Base-by-base conservation (phyloP, 139 green algal genomes). In the Yamagishiella unicocca region DNA sequence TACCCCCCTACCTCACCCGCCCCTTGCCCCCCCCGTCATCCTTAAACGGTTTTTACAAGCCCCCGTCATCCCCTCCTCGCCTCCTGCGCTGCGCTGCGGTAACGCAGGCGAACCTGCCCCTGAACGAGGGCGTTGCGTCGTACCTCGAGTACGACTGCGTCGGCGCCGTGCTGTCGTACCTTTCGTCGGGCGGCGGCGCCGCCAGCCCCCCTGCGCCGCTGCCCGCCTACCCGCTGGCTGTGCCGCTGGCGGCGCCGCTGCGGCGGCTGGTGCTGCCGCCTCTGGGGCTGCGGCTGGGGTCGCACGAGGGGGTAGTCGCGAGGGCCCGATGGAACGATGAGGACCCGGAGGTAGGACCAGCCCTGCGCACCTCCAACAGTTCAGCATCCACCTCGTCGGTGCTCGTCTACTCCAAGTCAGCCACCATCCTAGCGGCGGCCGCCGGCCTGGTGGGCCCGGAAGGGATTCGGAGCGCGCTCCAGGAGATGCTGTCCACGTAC, bases 121-220 rank as follows among this genome's bases (percentile, higher is more conserved):
- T 87, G 27, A 87, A 78, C 46, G 81, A 87, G 66, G 81, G 81
- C 45, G 24, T 87, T 1, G 64, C 81, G 4, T 70, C 45, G 27
- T 87, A 79, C 81, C 7, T 78, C 64, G 81, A 87, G 81, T 79
- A 78, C 43, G 64, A 78, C 64, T 87, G 81, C 43, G 66, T 53
- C 6, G 66, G 22, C 45, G 38, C 46, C 40, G 66, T 79, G 2
- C 64, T 87, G 64, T 27, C 58, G 33, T 83, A 83, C 76, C 24
- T 72, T 14, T 55, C 70, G 10, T 31, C 17, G 6, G n/a, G 5
- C 62, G 62, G 29, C 17, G n/a, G 6, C 27, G n/a, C 29, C 62
- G n/a, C 37, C 21, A 46, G 50, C 50, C 8, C 78, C 9, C 8
- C 78, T 22, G 27, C 27, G 27, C 78, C 78, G 58, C 58, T 74